Evolutionary conservation across 2,329 filamentous ascomycete species (phyloP).

Genomic region (Aspergillus fijiensis): DNA sequence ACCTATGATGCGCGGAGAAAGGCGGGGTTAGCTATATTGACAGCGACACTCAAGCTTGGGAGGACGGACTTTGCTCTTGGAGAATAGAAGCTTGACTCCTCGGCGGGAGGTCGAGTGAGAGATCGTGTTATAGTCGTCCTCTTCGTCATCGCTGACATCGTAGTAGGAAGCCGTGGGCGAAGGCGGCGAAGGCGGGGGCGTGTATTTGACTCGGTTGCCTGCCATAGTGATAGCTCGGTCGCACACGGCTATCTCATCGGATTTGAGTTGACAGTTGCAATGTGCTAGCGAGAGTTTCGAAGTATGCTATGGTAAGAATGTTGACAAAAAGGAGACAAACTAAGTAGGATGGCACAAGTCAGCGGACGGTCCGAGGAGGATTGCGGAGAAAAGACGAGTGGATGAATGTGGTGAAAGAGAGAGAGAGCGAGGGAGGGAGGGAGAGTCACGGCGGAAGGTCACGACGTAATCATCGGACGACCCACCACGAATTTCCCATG

Average conservation of each 20-base stretch:
- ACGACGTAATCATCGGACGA: conserved; percentile 16
- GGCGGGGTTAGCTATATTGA: background rate
- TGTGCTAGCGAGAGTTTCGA: background rate
- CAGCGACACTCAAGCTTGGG: background rate
- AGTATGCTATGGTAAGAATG: background rate
- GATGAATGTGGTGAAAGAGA: background rate
- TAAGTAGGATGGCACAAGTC: background rate
- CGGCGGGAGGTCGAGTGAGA: conserved; percentile 72
- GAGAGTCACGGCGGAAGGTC: conserved; percentile 5
- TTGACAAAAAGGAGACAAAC: background rate
- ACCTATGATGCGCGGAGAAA: conserved; percentile 56
- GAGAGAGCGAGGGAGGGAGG: background rate
- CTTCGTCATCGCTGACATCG: conserved; percentile 93
- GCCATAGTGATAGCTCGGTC: conserved; percentile 27
- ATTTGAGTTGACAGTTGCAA: background rate
- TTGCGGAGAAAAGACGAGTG: conserved; percentile 8
- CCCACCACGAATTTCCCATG: conserved; percentile 15
- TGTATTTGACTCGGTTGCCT: conserved; percentile 32
- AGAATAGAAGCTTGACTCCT: conserved; percentile 90
- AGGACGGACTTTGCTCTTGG: conserved; percentile 82
- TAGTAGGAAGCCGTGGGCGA: conserved; percentile 90
- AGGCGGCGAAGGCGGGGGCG: conserved; percentile 47
- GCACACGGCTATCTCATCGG: background rate
- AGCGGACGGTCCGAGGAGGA: conserved; percentile 1
- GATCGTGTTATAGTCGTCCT: conserved; percentile 92